Base-by-base conservation (phyloP, 2,329 filamentous ascomycete species). In the Pseudogymnoascus pannorum region DNA sequence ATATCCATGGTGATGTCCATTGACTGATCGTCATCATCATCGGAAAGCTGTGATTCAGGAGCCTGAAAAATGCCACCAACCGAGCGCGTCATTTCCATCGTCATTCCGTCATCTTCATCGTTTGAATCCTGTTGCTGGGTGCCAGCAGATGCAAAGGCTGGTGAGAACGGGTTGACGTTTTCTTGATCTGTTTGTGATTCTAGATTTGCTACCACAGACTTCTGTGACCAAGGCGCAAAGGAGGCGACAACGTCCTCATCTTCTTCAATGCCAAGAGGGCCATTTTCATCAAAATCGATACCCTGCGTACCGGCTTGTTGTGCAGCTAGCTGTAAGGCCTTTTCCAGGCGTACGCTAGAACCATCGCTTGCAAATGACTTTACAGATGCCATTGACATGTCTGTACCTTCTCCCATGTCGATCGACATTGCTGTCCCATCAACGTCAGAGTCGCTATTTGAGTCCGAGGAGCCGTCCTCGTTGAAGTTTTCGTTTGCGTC, bases 1-100 rank as follows among this genome's bases (percentile, higher is more conserved):
- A 97, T 90, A 68, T 97, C 93, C 93, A 97, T 97, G 20, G 91
- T 94, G 85, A 95, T 87, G 38, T 81, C 78, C 4, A 58, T 61
- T 6, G 75, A 71, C 31, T 36, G 31, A 22, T 78, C 70, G 59
- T 78, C 75, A 62, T 73, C 72, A 36, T 42, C 22, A 14, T 42
- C 22, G 7, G 33, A 42, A 22, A 20, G 33, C 20, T 60, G 33
- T 11, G 58, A 29, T 40, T 31, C 22, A 11, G 58, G 58, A 20
- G 58, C 58, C 29, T 42, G 36, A 14, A 51, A 38, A 16, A 68
- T 35, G 3, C 67, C 66, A 8, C 67, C 67, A 18, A 68, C 77
- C 63, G 78, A 75, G 18, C 76, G 74, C 9, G 75, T 77, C 62
- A 80, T 77, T 63, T 80, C 79, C 76, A 80, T 80, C 4, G 78